Percentiles rank a stretch among this genome's conserved stretches.
Conservation (phyloP, 352 stramenopile species). For the Globisporangium viniferum region DNA sequence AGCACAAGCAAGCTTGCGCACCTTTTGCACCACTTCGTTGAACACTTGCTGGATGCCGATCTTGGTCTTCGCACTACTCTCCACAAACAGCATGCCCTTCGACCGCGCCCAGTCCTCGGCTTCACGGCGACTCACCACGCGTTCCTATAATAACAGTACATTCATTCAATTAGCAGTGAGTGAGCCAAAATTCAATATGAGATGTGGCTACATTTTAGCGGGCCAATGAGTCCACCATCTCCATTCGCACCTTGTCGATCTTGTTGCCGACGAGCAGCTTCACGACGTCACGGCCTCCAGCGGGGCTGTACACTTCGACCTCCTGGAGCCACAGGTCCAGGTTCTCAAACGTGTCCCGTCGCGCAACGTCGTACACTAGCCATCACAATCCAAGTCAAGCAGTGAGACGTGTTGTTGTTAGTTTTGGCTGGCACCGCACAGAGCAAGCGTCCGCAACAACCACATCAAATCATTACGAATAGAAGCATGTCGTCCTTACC, state of each 20-base stretch:
- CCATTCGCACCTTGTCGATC: conserved; percentile 74
- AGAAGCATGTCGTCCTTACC: conserved; percentile 34
- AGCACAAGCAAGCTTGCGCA: conserved; percentile 29
- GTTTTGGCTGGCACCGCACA: neutral
- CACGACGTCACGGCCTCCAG: conserved; percentile 93
- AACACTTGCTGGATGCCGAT: conserved; percentile 96
- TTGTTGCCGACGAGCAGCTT: conserved; percentile 99
- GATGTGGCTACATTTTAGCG: neutral
- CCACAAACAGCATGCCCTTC: conserved; percentile 98
- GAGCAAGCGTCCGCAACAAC: neutral
- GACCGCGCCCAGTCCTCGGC: conserved; percentile 95
- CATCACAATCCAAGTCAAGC: neutral
- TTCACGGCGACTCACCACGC: conserved; percentile 91
- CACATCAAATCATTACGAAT: neutral
- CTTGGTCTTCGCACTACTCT: conserved; percentile 96
- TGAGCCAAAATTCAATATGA: neutral
- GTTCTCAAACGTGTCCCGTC: conserved; percentile 97
- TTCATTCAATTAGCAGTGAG: neutral
- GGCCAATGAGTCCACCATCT: neutral
- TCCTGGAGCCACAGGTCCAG: conserved; percentile 97
- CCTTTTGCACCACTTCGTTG: conserved; percentile 98
- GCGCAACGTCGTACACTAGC: conserved; percentile 95
- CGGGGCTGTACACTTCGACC: conserved; percentile 96
- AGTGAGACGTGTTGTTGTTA: neutral
- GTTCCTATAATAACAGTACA: conserved; percentile 53